These are phyloP conservation scores for Cucurbita argyrosperma DNA, from an alignment of 306 rosid species.

Conservation along the genomic window DNA sequence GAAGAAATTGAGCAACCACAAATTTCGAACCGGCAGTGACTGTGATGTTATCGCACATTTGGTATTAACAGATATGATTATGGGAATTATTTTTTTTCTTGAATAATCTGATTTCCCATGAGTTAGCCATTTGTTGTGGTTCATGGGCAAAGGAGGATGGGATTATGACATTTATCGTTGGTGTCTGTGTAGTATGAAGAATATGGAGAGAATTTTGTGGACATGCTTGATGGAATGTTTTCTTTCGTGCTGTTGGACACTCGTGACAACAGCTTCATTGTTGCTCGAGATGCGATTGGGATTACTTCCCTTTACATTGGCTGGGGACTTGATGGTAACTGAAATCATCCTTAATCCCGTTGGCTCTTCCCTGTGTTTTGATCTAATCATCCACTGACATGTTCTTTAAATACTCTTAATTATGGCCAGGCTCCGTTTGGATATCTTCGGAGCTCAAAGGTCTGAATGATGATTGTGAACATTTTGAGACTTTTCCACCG, in stretches of 20 bases:
- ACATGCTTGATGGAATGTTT: conserved; percentile 85
- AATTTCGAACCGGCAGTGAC: conserved; percentile 76
- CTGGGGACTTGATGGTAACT: conserved; percentile 90
- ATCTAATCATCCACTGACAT: background rate
- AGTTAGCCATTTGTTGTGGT: background rate
- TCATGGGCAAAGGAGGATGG: background rate
- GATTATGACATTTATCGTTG: background rate
- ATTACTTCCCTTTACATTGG: conserved; percentile 90
- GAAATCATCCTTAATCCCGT: background rate
- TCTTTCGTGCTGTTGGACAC: conserved; percentile 86
- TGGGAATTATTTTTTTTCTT: background rate
- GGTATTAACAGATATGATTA: conserved; percentile 21
- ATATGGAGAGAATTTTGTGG: conserved; percentile 66
- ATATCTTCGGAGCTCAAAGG: conserved; percentile 82
- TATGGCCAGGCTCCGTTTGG: conserved; percentile 72
- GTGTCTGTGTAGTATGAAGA: conserved; percentile 57
- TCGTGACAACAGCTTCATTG: conserved; percentile 83
- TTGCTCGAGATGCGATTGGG: conserved; percentile 93
- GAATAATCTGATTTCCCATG: background rate
- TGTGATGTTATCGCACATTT: conserved; percentile 93
- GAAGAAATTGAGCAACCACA: conserved; percentile 54
- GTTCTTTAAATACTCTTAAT: background rate
- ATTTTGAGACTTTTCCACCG: conserved; percentile 75
- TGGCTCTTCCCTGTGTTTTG: background rate
- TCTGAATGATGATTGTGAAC: conserved; percentile 78